Percentiles rank a stretch among this genome's conserved stretches.
Conservation (phyloP, 2,329 filamentous ascomycete species). For the Fusarium tjaetaba region DNA sequence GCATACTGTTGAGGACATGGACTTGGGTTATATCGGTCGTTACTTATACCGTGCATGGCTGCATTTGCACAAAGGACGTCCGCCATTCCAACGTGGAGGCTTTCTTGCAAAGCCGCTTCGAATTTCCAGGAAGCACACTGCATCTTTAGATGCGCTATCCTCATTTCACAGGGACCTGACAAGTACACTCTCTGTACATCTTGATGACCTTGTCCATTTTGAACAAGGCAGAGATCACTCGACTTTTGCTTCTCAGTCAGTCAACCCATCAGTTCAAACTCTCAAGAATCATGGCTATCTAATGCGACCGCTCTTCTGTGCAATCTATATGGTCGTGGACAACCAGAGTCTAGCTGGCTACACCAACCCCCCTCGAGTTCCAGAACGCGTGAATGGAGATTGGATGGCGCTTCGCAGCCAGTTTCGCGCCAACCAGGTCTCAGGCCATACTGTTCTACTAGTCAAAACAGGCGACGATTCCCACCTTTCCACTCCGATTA, state of each 20-base stretch:
- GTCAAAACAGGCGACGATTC: too few species aligned
- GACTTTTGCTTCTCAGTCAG: too few species aligned
- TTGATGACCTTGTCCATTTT: not conserved
- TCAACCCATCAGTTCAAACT: not conserved
- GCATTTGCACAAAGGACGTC: not conserved
- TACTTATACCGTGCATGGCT: conserved; percentile 3
- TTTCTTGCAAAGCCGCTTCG: not conserved
- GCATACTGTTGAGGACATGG: accelerated
- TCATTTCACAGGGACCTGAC: not conserved
- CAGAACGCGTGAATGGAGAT: not conserved
- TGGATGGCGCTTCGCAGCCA: not conserved
- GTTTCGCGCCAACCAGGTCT: not conserved
- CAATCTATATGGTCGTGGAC: not conserved
- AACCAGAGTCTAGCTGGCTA: not conserved
- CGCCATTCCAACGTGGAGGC: not conserved
- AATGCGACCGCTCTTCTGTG: not conserved
- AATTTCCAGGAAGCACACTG: too few species aligned
- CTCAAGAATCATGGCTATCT: not conserved
- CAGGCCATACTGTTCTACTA: not conserved
- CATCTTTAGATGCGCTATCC: accelerated
- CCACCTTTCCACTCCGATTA: not conserved
- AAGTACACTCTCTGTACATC: not conserved
- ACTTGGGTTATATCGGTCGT: not conserved
- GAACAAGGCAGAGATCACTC: not conserved
- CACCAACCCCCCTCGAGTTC: accelerated